These are phyloP conservation scores for Protostelium mycophagum DNA, from an alignment of 78 protist genomes.

Conservation along the genomic window DNA sequence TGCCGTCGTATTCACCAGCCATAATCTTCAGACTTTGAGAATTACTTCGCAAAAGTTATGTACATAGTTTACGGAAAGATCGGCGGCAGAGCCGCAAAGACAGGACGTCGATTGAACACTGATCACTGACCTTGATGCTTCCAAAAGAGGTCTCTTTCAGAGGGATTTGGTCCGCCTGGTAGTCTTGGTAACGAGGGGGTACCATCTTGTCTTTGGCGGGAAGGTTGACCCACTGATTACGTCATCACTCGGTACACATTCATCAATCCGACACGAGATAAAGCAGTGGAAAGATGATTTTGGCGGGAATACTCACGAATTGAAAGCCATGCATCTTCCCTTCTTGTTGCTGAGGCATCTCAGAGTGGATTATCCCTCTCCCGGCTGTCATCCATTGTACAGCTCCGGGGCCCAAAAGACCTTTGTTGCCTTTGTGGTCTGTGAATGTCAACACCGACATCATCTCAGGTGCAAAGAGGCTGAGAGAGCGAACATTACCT, in stretches of 20 bases:
- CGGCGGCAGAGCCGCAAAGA: no score
- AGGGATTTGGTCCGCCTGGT: neutral
- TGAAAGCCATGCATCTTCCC: constrained; percentile 54
- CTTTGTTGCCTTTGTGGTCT: constrained; percentile 64
- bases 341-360: constrained; percentile 40
- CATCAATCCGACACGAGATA: neutral
- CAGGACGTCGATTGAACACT: no score
- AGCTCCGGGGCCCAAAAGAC: constrained; percentile 30
- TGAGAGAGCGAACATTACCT: neutral
- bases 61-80: constrained; percentile 11
- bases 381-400: constrained; percentile 87
- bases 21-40: constrained; percentile 18
- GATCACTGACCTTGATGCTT: neutral
- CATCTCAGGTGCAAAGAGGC: constrained; percentile 19
- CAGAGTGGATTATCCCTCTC: constrained; percentile 74
- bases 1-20: constrained; percentile 28
- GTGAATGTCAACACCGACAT: no score
- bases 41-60: constrained; percentile 10
- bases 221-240: constrained; percentile 66
- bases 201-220: constrained; percentile 71
- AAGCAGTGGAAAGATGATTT: neutral
- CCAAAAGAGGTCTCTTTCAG: neutral
- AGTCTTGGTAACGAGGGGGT: constrained; percentile 70
- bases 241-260: neutral
- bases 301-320: constrained; percentile 12